Evolutionary conservation across 129 eudicot species (phyloP).

Genomic region (Artemisia annua): DNA sequence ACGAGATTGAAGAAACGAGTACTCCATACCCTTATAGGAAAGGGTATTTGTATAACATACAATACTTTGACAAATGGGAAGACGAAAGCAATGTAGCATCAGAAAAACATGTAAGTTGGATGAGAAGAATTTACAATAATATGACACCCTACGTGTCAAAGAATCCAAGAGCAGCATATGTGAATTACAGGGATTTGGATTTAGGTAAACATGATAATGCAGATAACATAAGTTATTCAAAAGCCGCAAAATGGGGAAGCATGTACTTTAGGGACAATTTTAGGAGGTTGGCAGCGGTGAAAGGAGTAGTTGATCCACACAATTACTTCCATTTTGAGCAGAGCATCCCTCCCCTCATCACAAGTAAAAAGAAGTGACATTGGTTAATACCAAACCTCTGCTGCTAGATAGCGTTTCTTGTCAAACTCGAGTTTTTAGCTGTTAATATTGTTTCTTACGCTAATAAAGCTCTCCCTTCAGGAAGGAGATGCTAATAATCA

Average conservation of each 20-base stretch:
- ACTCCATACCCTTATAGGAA: conserved; percentile 21
- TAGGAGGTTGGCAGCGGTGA: conserved; percentile 22
- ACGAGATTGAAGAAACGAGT: conserved; percentile 16
- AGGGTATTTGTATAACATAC: conserved; percentile 26
- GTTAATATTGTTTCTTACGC: not conserved
- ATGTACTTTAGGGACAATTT: conserved; percentile 23
- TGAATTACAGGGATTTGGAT: conserved; percentile 26
- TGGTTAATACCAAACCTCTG: not conserved
- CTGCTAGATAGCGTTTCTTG: not conserved
- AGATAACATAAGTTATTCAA: conserved; percentile 7
- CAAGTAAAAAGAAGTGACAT: not conserved
- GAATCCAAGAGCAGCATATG: conserved; percentile 23
- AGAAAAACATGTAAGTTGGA: conserved; percentile 10
- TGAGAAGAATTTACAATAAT: conserved; percentile 20
- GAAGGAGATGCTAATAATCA: too few species aligned
- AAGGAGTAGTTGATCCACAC: conserved; percentile 12
- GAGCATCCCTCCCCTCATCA: conserved; percentile 21
- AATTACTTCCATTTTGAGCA: conserved; percentile 26
- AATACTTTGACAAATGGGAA: conserved; percentile 15
- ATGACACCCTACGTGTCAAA: conserved; percentile 31
- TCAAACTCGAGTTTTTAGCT: not conserved
- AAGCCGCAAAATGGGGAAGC: conserved; percentile 22
- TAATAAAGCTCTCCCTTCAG: not conserved
- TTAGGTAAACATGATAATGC: conserved; percentile 10
- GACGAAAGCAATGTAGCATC: conserved; percentile 2